Percentiles rank a stretch among this genome's conserved stretches.
phyloP scores from a whole-genome alignment of 805 yeast species.

The Cyberlindnera misumaiensis region DNA sequence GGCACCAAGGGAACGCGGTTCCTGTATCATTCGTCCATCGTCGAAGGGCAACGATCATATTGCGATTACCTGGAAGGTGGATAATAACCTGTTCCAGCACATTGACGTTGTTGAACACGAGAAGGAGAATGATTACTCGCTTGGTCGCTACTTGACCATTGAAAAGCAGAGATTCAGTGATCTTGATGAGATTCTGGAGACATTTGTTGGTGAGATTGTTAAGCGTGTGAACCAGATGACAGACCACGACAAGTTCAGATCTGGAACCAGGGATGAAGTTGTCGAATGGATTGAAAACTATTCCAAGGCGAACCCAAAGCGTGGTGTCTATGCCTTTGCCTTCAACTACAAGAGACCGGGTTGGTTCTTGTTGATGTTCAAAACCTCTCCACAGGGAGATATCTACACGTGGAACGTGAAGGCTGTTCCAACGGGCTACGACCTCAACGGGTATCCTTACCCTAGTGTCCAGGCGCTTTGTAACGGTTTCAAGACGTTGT shows the following conservation, averaged over 20 bases:
- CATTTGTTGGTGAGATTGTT: slow-evolving; percentile 79
- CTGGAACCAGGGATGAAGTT: slow-evolving; percentile 73
- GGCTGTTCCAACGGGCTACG: slow-evolving; percentile 83
- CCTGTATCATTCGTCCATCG: slow-evolving; percentile 89
- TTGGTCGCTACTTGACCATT: slow-evolving; percentile 56
- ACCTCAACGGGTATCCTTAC: slow-evolving; percentile 70
- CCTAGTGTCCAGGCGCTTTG: slow-evolving; percentile 86
- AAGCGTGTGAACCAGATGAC: slow-evolving; percentile 79
- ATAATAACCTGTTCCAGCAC: slow-evolving; percentile 86
- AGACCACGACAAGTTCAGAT: slow-evolving; percentile 81
- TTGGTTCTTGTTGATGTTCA: slow-evolving; percentile 84
- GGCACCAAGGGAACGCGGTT: slow-evolving; percentile 87
- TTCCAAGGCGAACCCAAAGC: slow-evolving; percentile 83
- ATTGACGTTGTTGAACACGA: slow-evolving; percentile 75
- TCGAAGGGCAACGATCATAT: slow-evolving; percentile 83
- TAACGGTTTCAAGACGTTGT: slow-evolving; percentile 84
- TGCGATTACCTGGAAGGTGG: slow-evolving; percentile 95
- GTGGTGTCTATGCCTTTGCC: slow-evolving; percentile 87
- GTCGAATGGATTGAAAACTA: slow-evolving; percentile 83
- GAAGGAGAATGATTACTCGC: slow-evolving; percentile 53
- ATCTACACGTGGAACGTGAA: slow-evolving; percentile 85
- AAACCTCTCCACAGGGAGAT: slow-evolving; percentile 62
- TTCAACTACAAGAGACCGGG: slow-evolving; percentile 90
- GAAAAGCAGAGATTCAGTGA: slow-evolving; percentile 72
- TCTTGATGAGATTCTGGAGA: slow-evolving; percentile 86